Evolutionary conservation across 164 flowering plant genomes (phyloP).

Genomic region (Echeveria elegans): DNA sequence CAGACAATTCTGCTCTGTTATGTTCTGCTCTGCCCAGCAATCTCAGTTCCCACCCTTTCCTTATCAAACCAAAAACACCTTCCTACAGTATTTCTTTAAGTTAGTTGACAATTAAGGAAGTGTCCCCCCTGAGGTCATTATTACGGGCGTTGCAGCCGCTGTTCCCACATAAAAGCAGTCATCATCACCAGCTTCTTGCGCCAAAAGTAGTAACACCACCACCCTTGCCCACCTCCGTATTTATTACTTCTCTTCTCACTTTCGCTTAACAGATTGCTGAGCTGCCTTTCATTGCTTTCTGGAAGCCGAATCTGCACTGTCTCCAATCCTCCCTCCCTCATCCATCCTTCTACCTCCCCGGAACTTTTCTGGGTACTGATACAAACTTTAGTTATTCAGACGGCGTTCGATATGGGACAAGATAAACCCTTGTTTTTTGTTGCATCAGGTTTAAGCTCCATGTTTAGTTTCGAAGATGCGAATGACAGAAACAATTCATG

Average conservation of each 20-base stretch:
- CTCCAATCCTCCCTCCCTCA: too few relatives aligned
- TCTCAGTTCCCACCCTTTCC: background rate
- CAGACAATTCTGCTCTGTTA: too few relatives aligned
- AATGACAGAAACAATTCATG: conserved; percentile 21
- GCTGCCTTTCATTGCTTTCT: conserved; percentile 18
- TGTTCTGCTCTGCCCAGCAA: background rate
- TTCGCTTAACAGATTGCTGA: background rate
- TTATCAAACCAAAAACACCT: background rate
- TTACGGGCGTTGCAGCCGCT: too few relatives aligned
- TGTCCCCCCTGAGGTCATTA: too few relatives aligned
- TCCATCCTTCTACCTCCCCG: too few relatives aligned
- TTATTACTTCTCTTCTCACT: background rate
- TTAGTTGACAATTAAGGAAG: conserved; percentile 4
- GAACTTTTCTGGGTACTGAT: conserved; percentile 41
- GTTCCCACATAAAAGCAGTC: conserved; percentile 72
- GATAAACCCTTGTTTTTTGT: too few relatives aligned
- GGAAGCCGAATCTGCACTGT: conserved; percentile 27
- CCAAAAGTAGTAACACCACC: conserved; percentile 53
- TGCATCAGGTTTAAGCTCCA: conserved; percentile 50
- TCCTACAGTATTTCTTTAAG: background rate
- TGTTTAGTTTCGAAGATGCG: conserved; percentile 49
- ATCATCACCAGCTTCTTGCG: conserved; percentile 96
- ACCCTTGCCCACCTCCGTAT: background rate
- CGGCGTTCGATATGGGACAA: too few relatives aligned
- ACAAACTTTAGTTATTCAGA: too few relatives aligned